These are phyloP conservation scores for Metschnikowia similis DNA, from an alignment of 805 yeast species.

Conservation along the genomic window DNA sequence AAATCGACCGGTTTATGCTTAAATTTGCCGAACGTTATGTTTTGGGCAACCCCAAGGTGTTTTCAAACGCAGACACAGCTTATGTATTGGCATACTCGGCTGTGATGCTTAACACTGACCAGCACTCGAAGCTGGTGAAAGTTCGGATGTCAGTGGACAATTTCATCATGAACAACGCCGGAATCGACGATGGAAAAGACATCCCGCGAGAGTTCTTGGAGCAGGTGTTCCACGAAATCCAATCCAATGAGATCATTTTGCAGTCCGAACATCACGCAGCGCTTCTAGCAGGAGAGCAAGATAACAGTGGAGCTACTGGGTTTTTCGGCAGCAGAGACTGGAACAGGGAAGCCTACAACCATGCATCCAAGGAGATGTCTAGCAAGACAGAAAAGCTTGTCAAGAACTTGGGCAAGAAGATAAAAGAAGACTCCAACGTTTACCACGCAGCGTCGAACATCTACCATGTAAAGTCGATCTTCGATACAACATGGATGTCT, in stretches of 20 bases:
- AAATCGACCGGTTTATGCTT: slow-evolving; percentile 93
- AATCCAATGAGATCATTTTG: slow-evolving; percentile 78
- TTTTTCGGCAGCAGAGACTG: slow-evolving; percentile 68
- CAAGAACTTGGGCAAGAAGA: slow-evolving; percentile 52
- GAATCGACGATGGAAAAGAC: slow-evolving; percentile 88
- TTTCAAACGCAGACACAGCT: slow-evolving; percentile 91
- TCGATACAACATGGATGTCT: slow-evolving; percentile 96
- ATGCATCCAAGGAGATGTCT: slow-evolving; percentile 89
- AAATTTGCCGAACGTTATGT: slow-evolving; percentile 92
- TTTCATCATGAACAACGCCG: slow-evolving; percentile 80
- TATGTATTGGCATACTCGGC: slow-evolving; percentile 90
- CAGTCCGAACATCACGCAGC: slow-evolving; percentile 95
- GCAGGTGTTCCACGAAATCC: slow-evolving; percentile 73
- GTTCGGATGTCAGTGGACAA: slow-evolving; percentile 85
- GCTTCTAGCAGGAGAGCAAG: slow-evolving; percentile 60
- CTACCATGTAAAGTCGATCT: slow-evolving; percentile 88
- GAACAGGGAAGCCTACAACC: slow-evolving; percentile 79
- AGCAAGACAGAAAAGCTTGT: slow-evolving; percentile 83
- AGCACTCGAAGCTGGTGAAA: slow-evolving; percentile 83
- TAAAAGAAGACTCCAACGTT: slow-evolving; percentile 42
- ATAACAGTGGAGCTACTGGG: slow-evolving; percentile 30
- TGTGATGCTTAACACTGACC: slow-evolving; percentile 90
- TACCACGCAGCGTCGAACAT: slow-evolving; percentile 82
- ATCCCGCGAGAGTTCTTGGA: slow-evolving; percentile 70
- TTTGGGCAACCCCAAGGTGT: slow-evolving; percentile 81